Conservation (phyloP, 2,329 filamentous ascomycete genomes). For the Plectosphaerella cucumerina region DNA sequence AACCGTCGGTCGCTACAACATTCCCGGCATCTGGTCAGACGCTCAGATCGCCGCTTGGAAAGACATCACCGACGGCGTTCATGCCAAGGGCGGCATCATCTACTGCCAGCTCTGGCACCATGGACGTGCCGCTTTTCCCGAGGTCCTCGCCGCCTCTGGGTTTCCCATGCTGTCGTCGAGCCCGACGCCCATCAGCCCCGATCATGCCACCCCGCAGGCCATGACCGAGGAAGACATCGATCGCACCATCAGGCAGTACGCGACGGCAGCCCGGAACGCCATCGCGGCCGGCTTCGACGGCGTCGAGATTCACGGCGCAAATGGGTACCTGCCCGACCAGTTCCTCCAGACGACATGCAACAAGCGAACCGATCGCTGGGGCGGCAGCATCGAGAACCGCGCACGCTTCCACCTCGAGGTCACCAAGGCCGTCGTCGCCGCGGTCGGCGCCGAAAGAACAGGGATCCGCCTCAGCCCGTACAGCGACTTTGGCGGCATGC, state of each 20-base stretch:
- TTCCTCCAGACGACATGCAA: conserved; percentile 53
- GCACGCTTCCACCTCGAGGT: conserved; percentile 47
- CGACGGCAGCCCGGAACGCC: conserved; percentile 49
- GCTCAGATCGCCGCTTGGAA: conserved; percentile 59
- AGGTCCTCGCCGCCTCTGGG: conserved; percentile 33
- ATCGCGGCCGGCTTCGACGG: conserved; percentile 65
- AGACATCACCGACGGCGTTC: conserved; percentile 56
- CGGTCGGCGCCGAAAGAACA: conserved; percentile 44
- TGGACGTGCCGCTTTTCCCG: conserved; percentile 45
- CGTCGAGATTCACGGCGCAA: conserved; percentile 55
- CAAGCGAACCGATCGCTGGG: conserved; percentile 48
- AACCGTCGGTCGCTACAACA: conserved; percentile 39
- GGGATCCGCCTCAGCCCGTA: conserved; percentile 56
- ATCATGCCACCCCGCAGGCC: conserved; percentile 50
- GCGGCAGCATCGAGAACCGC: conserved; percentile 49
- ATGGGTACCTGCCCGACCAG: conserved; percentile 61
- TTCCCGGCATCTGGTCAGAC: conserved; percentile 54
- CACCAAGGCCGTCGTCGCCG: conserved; percentile 32
- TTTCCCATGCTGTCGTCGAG: conserved; percentile 41
- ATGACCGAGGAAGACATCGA: conserved; percentile 66
- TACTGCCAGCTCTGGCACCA: conserved; percentile 63
- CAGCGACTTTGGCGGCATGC: conserved; percentile 54
- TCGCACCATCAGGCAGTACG: conserved; percentile 57
- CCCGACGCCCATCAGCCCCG: conserved; percentile 39
- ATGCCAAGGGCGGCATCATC: conserved; percentile 57